phyloP scores from a whole-genome alignment of 2,329 filamentous ascomycete genomes.

The Colletotrichum sp. region DNA sequence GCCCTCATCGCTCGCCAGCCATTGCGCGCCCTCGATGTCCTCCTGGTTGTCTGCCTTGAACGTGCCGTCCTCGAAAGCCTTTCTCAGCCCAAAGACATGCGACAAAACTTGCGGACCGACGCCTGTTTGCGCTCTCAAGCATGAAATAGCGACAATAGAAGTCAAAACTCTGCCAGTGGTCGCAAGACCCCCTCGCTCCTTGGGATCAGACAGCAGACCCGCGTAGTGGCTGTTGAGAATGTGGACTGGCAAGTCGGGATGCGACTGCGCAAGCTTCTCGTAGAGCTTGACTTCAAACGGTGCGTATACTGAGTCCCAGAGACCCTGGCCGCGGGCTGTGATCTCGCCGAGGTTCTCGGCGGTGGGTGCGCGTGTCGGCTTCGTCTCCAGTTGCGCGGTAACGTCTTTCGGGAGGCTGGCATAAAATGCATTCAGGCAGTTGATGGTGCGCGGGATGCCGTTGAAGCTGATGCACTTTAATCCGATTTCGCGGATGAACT shows the following conservation, averaged over 20 bases:
- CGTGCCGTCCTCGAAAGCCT: slow-evolving; percentile 73
- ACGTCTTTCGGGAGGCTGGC: slow-evolving; percentile 64
- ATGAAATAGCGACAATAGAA: slow-evolving; percentile 75
- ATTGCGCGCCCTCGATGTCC: slow-evolving; percentile 40
- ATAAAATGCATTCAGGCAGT: slow-evolving; percentile 77
- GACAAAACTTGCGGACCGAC: slow-evolving; percentile 83
- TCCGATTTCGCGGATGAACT: slow-evolving; percentile 77
- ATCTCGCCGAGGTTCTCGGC: slow-evolving; percentile 59
- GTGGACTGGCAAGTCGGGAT: slow-evolving; percentile 82
- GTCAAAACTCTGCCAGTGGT: slow-evolving; percentile 75
- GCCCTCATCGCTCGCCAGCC: slow-evolving; percentile 51
- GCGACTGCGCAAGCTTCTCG: slow-evolving; percentile 72
- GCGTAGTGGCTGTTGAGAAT: slow-evolving; percentile 80
- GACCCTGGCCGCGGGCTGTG: slow-evolving; percentile 61
- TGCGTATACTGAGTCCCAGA: slow-evolving; percentile 81
- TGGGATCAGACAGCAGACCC: slow-evolving; percentile 73
- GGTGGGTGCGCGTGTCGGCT: slow-evolving; percentile 59
- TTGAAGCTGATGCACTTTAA: slow-evolving; percentile 83
- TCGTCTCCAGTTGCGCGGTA: slow-evolving; percentile 55
- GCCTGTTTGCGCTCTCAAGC: slow-evolving; percentile 78
- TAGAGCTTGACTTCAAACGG: slow-evolving; percentile 77
- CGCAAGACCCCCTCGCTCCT: slow-evolving; percentile 46
- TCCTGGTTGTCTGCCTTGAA: slow-evolving; percentile 39
- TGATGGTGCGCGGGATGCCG: slow-evolving; percentile 84
- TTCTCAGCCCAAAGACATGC: slow-evolving; percentile 81